These are phyloP conservation scores for Knufia petricola DNA, from an alignment of 2,329 filamentous ascomycete species.

Conservation along the genomic window DNA sequence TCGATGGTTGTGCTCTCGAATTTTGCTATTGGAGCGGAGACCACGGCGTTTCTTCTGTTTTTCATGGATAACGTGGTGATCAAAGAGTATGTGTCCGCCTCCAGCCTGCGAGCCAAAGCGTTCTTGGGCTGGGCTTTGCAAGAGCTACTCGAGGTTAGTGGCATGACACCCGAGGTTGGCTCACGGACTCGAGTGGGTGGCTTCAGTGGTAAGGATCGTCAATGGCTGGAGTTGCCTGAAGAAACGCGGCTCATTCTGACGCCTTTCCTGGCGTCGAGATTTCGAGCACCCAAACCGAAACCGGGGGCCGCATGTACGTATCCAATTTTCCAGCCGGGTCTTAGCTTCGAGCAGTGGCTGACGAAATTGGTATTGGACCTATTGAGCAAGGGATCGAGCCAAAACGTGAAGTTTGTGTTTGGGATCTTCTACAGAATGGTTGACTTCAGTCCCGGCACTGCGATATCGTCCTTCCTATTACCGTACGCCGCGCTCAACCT, in stretches of 20 bases:
- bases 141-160: constrained; percentile 69
- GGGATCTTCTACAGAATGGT: constrained; percentile 73
- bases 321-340: constrained; percentile 59
- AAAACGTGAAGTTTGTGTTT: constrained; percentile 68
- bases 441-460: constrained; percentile 65
- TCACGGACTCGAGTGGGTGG: constrained; percentile 21
- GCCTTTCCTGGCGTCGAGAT: constrained; percentile 79
- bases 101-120: constrained; percentile 76
- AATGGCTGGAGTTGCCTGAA: constrained; percentile 8
- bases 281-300: constrained; percentile 44
- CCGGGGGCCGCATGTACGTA: constrained; percentile 46
- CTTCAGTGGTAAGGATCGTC: constrained; percentile 3
- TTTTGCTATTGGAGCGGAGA: constrained; percentile 68
- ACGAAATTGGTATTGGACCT: constrained; percentile 71
- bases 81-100: constrained; percentile 81
- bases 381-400: constrained; percentile 64
- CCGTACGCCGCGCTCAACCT: constrained; percentile 81
- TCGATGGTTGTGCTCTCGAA: constrained; percentile 84
- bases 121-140: constrained; percentile 95
- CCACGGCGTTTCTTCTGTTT: constrained; percentile 75
- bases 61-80: constrained; percentile 80
- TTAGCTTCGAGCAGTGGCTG: constrained; percentile 72
- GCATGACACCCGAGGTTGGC: constrained; percentile 52
- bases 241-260: constrained; percentile 41
- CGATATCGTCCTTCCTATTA: constrained; percentile 77